Evolutionary conservation across 768 basidiomycete species (phyloP).

Genomic region (Cyclocybe cylindracea): DNA sequence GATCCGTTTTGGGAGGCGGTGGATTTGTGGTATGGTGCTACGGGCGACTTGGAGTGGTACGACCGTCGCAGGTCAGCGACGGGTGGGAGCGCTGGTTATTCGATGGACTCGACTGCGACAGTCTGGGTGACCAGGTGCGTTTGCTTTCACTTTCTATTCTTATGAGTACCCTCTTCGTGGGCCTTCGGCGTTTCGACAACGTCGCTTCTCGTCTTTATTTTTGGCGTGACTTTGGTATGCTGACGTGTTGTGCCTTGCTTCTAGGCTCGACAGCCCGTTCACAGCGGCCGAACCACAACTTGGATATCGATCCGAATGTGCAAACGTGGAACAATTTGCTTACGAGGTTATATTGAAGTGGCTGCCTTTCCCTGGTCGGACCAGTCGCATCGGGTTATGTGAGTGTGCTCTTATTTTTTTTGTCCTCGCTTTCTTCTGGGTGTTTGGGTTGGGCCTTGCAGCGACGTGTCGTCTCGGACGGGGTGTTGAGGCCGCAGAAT

Average conservation of each 20-base stretch:
- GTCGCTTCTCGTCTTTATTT: not conserved
- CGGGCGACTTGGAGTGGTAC: constrained; percentile 77
- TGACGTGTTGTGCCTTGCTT: not conserved
- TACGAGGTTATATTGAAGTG: constrained; percentile 83
- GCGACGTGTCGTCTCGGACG: too few species aligned
- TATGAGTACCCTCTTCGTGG: too few species aligned
- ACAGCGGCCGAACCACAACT: constrained; percentile 50
- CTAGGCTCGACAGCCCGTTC: constrained; percentile 48
- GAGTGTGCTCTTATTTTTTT: too few species aligned
- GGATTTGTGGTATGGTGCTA: constrained; percentile 73
- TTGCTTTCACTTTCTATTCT: too few species aligned
- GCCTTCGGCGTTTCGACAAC: not conserved
- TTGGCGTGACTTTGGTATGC: not conserved
- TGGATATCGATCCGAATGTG: constrained; percentile 72
- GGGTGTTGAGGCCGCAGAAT: too few species aligned
- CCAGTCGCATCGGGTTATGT: constrained; percentile 49
- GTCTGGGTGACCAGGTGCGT: constrained; percentile 28
- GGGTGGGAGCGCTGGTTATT: constrained; percentile 61
- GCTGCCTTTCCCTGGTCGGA: constrained; percentile 59
- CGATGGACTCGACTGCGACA: constrained; percentile 52
- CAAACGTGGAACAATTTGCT: constrained; percentile 95
- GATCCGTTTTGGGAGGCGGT: constrained; percentile 74
- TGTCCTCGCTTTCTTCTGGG: not conserved
- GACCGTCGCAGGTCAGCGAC: constrained; percentile 68
- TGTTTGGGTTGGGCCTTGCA: not conserved